Evolutionary conservation across 108 stramenopile species (phyloP).

Genomic region (Conticribra weissflogii): DNA sequence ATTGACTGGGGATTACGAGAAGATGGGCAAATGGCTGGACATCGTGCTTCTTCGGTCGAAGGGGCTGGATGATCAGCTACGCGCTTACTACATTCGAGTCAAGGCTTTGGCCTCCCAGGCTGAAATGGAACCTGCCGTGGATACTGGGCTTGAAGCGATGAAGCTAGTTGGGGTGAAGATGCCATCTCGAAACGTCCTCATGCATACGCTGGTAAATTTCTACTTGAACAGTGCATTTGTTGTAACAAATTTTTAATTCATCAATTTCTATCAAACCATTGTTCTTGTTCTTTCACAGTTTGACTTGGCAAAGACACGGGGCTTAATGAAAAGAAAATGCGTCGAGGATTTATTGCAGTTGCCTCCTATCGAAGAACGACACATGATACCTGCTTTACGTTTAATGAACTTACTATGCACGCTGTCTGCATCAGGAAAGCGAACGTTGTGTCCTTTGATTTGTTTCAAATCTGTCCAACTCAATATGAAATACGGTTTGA

Average conservation of each 20-base stretch:
- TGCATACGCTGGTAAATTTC: slow-evolving; percentile 5
- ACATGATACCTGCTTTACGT: background rate
- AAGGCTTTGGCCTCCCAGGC: background rate
- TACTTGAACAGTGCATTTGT: too few species aligned
- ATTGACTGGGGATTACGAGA: background rate
- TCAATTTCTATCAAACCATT: too few species aligned
- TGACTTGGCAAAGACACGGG: slow-evolving; percentile 1
- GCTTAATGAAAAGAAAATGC: background rate
- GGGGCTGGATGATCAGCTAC: background rate
- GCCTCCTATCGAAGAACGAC: slow-evolving; percentile 3
- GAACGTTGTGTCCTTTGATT: background rate
- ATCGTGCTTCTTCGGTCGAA: background rate
- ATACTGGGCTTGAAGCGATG: slow-evolving; percentile 4
- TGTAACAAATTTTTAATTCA: too few species aligned
- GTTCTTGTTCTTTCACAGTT: too few species aligned
- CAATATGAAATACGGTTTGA: slow-evolving; percentile 11
- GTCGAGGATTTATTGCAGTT: background rate
- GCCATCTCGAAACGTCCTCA: background rate
- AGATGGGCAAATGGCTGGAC: slow-evolving; percentile 3
- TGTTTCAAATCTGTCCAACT: slow-evolving; percentile 13
- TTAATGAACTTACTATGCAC: background rate
- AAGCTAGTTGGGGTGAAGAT: slow-evolving; percentile 6
- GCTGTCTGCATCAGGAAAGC: background rate
- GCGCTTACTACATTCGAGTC: background rate
- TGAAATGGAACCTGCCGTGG: background rate